phyloP scores from a whole-genome alignment of 106 monocot species.

The Dendrobium chrysotoxum region DNA sequence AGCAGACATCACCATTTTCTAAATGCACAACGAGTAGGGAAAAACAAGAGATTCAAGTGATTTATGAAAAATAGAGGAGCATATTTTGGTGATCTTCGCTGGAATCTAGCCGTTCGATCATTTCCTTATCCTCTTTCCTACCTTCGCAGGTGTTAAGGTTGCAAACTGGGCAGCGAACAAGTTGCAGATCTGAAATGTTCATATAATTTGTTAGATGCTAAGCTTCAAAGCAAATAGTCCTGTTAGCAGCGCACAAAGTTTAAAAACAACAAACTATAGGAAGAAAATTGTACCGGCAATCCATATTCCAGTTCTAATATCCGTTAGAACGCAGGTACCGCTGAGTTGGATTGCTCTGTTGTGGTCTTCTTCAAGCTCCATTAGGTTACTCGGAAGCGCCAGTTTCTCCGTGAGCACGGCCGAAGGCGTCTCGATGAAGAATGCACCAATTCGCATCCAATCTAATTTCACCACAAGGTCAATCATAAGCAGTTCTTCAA shows the following conservation, averaged over 20 bases:
- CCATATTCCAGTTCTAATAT: slow-evolving; percentile 56
- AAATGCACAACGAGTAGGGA: background rate
- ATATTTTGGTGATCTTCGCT: slow-evolving; percentile 2
- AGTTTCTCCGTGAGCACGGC: slow-evolving; percentile 52
- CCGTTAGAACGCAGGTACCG: slow-evolving; percentile 35
- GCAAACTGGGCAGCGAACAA: slow-evolving; percentile 64
- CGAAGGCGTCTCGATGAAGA: slow-evolving; percentile 39
- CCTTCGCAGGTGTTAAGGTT: slow-evolving; percentile 75
- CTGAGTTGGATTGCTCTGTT: slow-evolving; percentile 17
- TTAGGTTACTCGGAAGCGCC: slow-evolving; percentile 18
- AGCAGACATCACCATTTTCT: background rate
- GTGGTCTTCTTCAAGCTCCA: slow-evolving; percentile 15
- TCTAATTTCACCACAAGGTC: slow-evolving; percentile 17
- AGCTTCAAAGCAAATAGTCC: too few relatives aligned
- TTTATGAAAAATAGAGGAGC: background rate
- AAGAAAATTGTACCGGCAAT: slow-evolving; percentile 39
- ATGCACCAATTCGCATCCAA: slow-evolving; percentile 77
- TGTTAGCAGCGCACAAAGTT: too few relatives aligned
- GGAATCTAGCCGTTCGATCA: background rate
- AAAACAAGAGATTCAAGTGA: background rate
- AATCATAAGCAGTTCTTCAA: background rate
- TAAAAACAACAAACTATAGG: background rate
- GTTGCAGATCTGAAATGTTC: slow-evolving; percentile 45
- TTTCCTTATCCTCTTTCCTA: slow-evolving; percentile 1
- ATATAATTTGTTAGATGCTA: slow-evolving; percentile 1